A percentile compares a stretch with the other conserved stretches of the same genome.
Conservation (phyloP, 495 filamentous ascomycete genomes). For the Neurospora sp. region DNA sequence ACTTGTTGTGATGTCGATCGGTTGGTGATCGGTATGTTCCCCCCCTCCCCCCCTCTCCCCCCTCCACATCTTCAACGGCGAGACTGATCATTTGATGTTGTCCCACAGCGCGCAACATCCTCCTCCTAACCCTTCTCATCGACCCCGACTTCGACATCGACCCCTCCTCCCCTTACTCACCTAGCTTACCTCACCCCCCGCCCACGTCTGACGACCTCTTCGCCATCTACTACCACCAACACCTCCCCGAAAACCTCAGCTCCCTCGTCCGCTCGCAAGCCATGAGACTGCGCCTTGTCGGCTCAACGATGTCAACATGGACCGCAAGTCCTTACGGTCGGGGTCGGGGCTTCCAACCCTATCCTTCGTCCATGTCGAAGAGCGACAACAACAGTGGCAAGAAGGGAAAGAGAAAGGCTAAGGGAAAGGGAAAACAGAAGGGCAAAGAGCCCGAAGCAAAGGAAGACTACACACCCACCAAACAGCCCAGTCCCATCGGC, state of each 20-base stretch:
- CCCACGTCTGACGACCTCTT: slow-evolving; percentile 6
- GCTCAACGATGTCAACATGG: slow-evolving; percentile 13
- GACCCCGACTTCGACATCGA: slow-evolving; percentile 6
- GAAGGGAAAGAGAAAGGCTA: not conserved
- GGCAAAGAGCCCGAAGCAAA: not conserved
- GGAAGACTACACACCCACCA: not conserved
- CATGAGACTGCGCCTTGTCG: slow-evolving; percentile 12
- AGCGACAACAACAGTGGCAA: not conserved
- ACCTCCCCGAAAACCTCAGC: slow-evolving; percentile 4
- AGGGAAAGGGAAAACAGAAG: not conserved
- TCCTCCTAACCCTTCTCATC: slow-evolving; percentile 19
- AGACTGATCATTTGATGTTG: not conserved
- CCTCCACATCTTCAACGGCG: not conserved
- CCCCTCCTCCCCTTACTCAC: not conserved
- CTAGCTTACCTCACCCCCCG: not conserved
- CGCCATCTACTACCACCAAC: slow-evolving; percentile 20
- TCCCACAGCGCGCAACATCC: slow-evolving; percentile 17
- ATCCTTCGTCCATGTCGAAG: slow-evolving; percentile 4
- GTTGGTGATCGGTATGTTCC: slow-evolving; percentile 16
- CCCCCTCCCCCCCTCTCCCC: not conserved
- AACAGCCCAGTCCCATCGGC: not conserved
- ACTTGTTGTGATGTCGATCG: slow-evolving; percentile 20
- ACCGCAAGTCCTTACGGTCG: slow-evolving; percentile 11
- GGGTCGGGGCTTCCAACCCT: slow-evolving; percentile 13
- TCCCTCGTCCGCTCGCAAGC: slow-evolving; percentile 10